These are phyloP conservation scores for Hanseniaspora singularis DNA, from an alignment of 805 yeast species.

Conservation along the genomic window DNA sequence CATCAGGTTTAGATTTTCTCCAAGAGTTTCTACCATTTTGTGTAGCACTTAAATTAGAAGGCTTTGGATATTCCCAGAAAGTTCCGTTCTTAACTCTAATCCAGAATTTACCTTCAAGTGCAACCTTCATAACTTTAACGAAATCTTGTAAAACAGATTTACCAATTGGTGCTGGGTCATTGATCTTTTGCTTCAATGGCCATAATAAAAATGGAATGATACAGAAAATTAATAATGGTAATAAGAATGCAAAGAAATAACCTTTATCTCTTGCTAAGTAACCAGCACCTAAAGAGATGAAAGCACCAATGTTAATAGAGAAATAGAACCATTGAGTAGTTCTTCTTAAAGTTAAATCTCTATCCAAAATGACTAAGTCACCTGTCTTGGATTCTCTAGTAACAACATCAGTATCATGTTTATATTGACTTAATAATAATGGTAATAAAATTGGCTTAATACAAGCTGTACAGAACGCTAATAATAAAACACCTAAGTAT, in stretches of 20 bases:
- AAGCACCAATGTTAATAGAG: constrained; percentile 64
- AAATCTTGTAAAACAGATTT: constrained; percentile 36
- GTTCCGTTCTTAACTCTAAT: constrained; percentile 31
- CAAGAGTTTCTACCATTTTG: constrained; percentile 16
- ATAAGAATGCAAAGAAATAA: constrained; percentile 61
- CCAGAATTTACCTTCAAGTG: constrained; percentile 35
- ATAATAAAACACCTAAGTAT: constrained; percentile 32
- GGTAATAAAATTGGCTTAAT: constrained; percentile 63
- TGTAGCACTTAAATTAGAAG: constrained; percentile 11
- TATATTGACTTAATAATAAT: constrained; percentile 59
- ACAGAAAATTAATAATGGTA: constrained; percentile 52
- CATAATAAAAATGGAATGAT: constrained; percentile 41
- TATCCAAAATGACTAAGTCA: constrained; percentile 56
- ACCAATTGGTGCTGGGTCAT: constrained; percentile 25
- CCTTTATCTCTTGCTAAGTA: constrained; percentile 55
- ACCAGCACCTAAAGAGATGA: constrained; percentile 66
- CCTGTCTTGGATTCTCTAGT: constrained; percentile 50
- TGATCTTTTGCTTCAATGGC: constrained; percentile 23
- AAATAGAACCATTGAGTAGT: constrained; percentile 67
- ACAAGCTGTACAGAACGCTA: constrained; percentile 73
- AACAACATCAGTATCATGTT: constrained; percentile 47
- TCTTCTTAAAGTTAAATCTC: constrained; percentile 57
- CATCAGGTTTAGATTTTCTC: constrained; percentile 22
- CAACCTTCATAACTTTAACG: constrained; percentile 32
- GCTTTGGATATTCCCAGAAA: constrained; percentile 37